phyloP scores from a whole-genome alignment of 108 stramenopile species.

The Stephanodiscus minutulus region DNA sequence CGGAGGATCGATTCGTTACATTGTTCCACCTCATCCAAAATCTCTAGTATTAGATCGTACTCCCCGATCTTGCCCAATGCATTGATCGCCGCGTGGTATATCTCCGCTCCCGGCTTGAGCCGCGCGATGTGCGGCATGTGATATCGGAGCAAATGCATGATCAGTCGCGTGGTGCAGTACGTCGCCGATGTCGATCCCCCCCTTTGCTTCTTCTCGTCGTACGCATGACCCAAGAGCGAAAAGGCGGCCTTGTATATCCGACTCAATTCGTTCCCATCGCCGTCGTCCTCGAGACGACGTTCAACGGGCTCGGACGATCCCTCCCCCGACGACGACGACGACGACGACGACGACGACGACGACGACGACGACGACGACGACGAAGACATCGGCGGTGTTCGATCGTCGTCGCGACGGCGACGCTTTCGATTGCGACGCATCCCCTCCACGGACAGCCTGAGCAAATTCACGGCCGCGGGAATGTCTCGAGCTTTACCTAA shows the following conservation, averaged over 20 bases:
- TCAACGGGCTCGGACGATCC: not conserved
- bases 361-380: no score
- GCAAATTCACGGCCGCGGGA: conserved; percentile 18
- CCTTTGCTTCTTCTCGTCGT: no score
- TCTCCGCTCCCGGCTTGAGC: conserved; percentile 31
- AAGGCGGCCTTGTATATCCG: conserved; percentile 36
- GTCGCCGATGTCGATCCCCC: not conserved
- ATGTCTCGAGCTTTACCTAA: conserved; percentile 21
- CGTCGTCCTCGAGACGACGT: not conserved
- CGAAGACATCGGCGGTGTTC: no score
- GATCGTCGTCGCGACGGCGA: not conserved
- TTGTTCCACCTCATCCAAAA: conserved; percentile 36
- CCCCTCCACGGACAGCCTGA: conserved; percentile 33
- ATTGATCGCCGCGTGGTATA: conserved; percentile 37
- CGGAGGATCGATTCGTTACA: conserved; percentile 1
- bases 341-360: no score
- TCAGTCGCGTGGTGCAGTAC: not conserved
- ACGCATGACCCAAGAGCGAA: conserved; percentile 28
- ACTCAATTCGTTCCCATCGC: conserved; percentile 34
- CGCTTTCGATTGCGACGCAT: conserved; percentile 21
- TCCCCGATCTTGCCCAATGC: conserved; percentile 22
- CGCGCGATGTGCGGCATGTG: conserved; percentile 29
- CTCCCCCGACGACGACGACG: not conserved
- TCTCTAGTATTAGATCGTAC: not conserved
- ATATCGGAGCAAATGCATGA: conserved; percentile 18